Conservation (phyloP, 495 filamentous ascomycete species). For the Astrocystis sublimbata region DNA sequence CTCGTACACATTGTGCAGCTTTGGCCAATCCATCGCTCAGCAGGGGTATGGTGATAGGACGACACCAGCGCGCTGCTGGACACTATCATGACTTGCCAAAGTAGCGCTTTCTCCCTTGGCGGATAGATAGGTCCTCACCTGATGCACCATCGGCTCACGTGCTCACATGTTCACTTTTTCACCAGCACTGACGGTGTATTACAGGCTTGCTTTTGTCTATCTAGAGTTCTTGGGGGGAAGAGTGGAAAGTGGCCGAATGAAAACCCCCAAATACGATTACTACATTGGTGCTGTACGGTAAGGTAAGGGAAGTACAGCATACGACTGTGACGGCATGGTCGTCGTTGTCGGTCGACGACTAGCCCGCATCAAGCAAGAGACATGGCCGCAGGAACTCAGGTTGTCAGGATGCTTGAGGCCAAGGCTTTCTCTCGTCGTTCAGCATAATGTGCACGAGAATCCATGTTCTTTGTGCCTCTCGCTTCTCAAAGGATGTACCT, state of each 20-base stretch:
- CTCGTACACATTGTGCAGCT: slow-evolving; percentile 28
- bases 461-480: slow-evolving; percentile 15
- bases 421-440: slow-evolving; percentile 9
- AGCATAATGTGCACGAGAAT: slow-evolving; percentile 1
- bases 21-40: slow-evolving; percentile 13
- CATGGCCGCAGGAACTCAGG: not conserved
- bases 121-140: slow-evolving; percentile 9
- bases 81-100: slow-evolving; percentile 10
- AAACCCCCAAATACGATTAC: no score
- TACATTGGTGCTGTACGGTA: not conserved
- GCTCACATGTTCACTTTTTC: not conserved
- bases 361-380: not conserved
- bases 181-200: not conserved
- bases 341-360: not conserved
- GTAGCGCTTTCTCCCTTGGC: slow-evolving; percentile 17
- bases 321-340: not conserved
- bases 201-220: not conserved
- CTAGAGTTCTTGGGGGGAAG: not conserved
- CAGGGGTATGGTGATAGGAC: slow-evolving; percentile 22
- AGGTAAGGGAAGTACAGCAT: not conserved
- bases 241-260: no score
- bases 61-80: slow-evolving; percentile 21
- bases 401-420: slow-evolving; percentile 9
- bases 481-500: not conserved
- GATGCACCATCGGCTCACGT: not conserved